phyloP scores from a whole-genome alignment of 2,329 filamentous ascomycete species.

The Grosmannia serpens region DNA sequence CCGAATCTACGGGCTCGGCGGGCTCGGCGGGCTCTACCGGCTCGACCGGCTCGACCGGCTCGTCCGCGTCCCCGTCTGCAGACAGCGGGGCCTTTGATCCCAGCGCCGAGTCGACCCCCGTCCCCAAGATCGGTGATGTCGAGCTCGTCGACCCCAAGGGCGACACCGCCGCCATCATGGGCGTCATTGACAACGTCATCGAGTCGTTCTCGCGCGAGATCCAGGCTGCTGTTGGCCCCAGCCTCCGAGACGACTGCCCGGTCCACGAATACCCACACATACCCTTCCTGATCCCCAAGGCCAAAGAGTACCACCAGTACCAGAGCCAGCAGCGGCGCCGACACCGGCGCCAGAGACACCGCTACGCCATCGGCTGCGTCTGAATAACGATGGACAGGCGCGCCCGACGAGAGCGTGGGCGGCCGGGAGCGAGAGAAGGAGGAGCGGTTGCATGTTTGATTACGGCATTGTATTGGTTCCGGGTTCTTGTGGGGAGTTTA shows the following conservation, averaged over 20 bases:
- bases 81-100: not conserved
- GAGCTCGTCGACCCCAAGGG: constrained; percentile 20
- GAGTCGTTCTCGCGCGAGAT: constrained; percentile 16
- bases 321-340: constrained; percentile 2
- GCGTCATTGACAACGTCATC: constrained; percentile 14
- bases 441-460: not conserved
- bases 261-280: constrained; percentile 5
- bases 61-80: not conserved
- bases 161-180: constrained; percentile 11
- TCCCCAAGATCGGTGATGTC: constrained; percentile 13
- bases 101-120: not conserved
- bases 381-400: not conserved
- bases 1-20: not conserved
- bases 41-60: not conserved
- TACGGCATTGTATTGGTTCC: not conserved
- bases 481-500: not conserved
- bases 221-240: not conserved
- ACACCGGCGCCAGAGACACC: not conserved
- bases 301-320: constrained; percentile 9
- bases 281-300: constrained; percentile 13
- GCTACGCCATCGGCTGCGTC: constrained; percentile 6
- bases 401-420: too few species aligned
- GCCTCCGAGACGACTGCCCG: constrained; percentile 2
- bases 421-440: not conserved
- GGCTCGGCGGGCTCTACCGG: not conserved